Evolutionary conservation across 1,284 basidiomycete species (phyloP).

Genomic region (Baeospora myosura): DNA sequence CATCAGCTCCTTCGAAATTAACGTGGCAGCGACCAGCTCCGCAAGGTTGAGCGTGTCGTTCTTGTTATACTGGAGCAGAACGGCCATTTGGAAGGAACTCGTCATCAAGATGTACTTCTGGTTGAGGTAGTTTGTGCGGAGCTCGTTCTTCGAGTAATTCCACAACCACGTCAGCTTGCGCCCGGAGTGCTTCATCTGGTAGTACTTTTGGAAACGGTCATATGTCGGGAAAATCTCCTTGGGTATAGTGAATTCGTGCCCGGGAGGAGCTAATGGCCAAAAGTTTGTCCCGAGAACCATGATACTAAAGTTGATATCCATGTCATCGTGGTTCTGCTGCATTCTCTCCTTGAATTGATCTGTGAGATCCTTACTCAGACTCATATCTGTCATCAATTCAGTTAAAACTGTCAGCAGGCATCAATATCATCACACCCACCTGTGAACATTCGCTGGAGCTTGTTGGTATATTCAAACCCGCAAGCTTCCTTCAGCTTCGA

Average conservation of each 20-base stretch:
- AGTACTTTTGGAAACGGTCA: conserved; percentile 91
- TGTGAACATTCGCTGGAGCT: conserved; percentile 97
- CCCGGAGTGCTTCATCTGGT: conserved; percentile 89
- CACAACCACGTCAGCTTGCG: conserved; percentile 96
- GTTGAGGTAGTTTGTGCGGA: conserved; percentile 86
- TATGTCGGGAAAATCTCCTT: conserved; percentile 82
- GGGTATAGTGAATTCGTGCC: conserved; percentile 86
- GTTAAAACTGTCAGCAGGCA: not conserved
- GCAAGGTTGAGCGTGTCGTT: conserved; percentile 78
- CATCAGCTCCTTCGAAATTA: conserved; percentile 79
- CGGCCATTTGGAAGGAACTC: conserved; percentile 92
- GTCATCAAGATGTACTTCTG: conserved; percentile 97
- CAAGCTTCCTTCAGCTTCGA: conserved; percentile 97
- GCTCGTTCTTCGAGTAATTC: conserved; percentile 96
- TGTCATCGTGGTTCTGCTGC: conserved; percentile 75
- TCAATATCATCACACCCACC: conserved; percentile 38
- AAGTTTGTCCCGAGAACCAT: conserved; percentile 95
- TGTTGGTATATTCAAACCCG: conserved; percentile 98
- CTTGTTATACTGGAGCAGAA: conserved; percentile 91
- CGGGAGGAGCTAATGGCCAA: conserved; percentile 86
- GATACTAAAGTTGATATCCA: conserved; percentile 87
- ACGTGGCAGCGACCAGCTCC: conserved; percentile 79
- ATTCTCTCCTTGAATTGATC: conserved; percentile 96
- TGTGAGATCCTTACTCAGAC: conserved; percentile 91
- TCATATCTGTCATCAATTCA: conserved; percentile 60